Base-by-base conservation (phyloP, 257 asterid genomes). In the Marsdenia floribunda region DNA sequence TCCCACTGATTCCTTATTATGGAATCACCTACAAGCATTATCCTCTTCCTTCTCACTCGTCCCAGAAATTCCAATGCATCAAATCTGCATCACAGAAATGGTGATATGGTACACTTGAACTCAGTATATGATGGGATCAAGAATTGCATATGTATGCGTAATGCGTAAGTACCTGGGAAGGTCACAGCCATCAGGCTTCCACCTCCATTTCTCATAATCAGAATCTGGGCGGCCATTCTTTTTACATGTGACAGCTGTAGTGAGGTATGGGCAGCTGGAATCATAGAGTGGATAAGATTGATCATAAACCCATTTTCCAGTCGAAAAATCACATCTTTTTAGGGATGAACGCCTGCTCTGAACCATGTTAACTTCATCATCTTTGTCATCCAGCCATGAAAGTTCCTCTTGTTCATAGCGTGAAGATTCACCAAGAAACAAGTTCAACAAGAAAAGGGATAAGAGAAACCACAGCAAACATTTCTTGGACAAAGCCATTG, bases 1-100 rank as follows among this genome's bases (percentile, higher is more conserved):
- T 91, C 98, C 98, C 98, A 93, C 68, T 93, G 98, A 77, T 93
- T 93, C 83, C 98, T 86, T 92, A 88, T 80, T 76, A 93, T 93
- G 64, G 98, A 93, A 81, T 93, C 97, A 18, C 98, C 98, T 0
- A 93, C 96, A 55, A 93, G 89, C 97, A 93, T 88, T 68, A 93
- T 85, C 77, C 97, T 87, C 82, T 90, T 93, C 85, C 90, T 87
- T 75, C 98, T 91, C 97, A 93, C 86, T 76, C 64, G 85, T 71
- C 96, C 96, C 49, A 93, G 92, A 85, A 93, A 93, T 63, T 89
- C 93, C 87, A 93, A 78, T 53, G 96, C 92, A 82, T 91, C 90
- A 81, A 93, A 93, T 86, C 98, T 93, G 78, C 82, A 80, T 38
- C 22, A 44, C 70, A 72, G 33, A 72, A 64, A 24, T 55, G 26